Conservation (phyloP, 306 rosid species). For the Inga laurina region DNA sequence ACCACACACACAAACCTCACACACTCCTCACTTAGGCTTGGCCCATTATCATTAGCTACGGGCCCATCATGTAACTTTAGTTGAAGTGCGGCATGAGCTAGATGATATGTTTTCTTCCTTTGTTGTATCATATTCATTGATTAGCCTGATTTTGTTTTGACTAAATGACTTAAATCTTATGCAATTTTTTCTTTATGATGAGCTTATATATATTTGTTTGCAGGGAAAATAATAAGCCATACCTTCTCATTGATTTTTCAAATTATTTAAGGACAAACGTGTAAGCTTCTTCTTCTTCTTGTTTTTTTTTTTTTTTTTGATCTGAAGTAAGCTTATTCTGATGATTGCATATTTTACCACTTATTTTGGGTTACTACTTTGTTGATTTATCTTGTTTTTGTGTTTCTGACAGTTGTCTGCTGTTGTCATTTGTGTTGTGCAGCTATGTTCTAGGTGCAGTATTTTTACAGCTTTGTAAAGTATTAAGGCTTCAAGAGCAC, state of each 20-base stretch:
- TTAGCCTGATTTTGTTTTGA: slow-evolving; percentile 15
- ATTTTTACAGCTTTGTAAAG: slow-evolving; percentile 80
- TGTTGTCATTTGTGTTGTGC: slow-evolving; percentile 34
- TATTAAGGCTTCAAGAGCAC: slow-evolving; percentile 65
- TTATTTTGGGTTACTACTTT: slow-evolving; percentile 1
- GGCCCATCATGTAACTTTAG: neutral
- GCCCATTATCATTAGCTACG: too few relatives aligned
- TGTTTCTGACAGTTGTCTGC: slow-evolving; percentile 30
- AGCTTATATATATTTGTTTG: neutral
- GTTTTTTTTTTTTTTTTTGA: too few relatives aligned
- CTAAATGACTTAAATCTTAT: neutral
- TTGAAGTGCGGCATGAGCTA: slow-evolving; percentile 9
- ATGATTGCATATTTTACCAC: too few relatives aligned
- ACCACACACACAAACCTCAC: too few relatives aligned
- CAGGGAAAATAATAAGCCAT: too few relatives aligned
- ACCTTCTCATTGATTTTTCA: slow-evolving; percentile 59
- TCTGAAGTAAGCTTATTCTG: too few relatives aligned
- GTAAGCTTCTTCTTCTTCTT: slow-evolving; percentile 37
- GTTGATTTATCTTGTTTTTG: slow-evolving; percentile 15
- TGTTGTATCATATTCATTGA: neutral
- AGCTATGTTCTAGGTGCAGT: slow-evolving; percentile 77
- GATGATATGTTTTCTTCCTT: neutral
- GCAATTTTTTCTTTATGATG: slow-evolving; percentile 7
- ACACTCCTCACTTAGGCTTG: too few relatives aligned
- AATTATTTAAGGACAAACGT: slow-evolving; percentile 61